Conservation (phyloP, 495 filamentous ascomycete species). For the Xylaria bambusicola region DNA sequence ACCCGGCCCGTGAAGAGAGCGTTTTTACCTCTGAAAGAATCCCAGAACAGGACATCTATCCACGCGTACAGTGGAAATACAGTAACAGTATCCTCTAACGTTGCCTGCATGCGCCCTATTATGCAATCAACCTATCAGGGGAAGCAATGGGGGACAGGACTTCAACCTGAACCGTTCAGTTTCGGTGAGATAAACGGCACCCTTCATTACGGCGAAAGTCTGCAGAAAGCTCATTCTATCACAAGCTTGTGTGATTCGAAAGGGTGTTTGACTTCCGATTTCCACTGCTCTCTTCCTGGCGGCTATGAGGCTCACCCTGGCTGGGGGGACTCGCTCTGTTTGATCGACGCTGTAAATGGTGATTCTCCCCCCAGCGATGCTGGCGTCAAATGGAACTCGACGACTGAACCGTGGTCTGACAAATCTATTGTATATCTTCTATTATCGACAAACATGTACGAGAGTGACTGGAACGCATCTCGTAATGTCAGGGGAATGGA, state of each 20-base stretch:
- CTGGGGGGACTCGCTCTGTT: background rate
- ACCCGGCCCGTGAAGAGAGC: background rate
- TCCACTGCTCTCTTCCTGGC: background rate
- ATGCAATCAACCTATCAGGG: background rate
- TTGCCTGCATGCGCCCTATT: conserved; percentile 12
- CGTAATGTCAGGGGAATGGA: background rate
- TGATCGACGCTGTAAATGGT: background rate
- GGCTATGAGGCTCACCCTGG: background rate
- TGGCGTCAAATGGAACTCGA: background rate
- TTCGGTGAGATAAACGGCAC: background rate
- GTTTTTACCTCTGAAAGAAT: background rate
- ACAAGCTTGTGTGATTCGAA: background rate
- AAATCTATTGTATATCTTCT: background rate
- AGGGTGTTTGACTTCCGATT: background rate
- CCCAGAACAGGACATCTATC: background rate
- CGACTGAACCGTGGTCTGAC: background rate
- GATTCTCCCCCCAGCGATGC: background rate
- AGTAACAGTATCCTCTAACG: background rate
- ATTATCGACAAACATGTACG: conserved; percentile 2
- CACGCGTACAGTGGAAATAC: conserved; percentile 3
- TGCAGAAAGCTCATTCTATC: conserved; percentile 1
- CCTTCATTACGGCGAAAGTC: conserved; percentile 4
- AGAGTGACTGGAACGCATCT: background rate
- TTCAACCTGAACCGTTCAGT: too few relatives aligned
- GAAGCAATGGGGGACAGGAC: too few relatives aligned